Evolutionary conservation across 148 eudicot species (phyloP).

Genomic region (Tetragonia tetragonoides): DNA sequence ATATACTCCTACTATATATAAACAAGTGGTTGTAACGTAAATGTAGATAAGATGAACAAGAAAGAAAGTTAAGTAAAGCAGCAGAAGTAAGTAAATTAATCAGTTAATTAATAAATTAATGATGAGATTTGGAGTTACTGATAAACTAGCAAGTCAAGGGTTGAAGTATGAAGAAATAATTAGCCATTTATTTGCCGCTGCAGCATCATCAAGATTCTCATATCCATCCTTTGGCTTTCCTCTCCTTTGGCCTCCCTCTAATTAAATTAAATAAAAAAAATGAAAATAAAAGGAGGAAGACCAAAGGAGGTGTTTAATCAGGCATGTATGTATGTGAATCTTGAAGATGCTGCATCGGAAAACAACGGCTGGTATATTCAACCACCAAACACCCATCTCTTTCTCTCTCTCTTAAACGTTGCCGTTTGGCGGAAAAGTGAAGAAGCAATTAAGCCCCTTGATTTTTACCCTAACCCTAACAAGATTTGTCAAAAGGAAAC

Average conservation of each 20-base stretch:
- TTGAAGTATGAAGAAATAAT: neutral
- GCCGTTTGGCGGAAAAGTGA: neutral
- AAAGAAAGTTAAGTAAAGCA: no score
- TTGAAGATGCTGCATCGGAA: constrained; percentile 89
- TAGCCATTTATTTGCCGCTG: constrained; percentile 74
- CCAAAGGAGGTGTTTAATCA: constrained; percentile 1
- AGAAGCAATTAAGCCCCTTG: no score
- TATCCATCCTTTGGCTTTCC: constrained; percentile 24
- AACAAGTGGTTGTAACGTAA: no score
- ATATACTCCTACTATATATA: no score
- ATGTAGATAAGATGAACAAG: no score
- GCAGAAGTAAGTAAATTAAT: no score
- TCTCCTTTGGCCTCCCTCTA: neutral
- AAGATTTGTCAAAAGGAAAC: neutral
- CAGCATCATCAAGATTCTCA: constrained; percentile 99
- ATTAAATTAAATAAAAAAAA: neutral
- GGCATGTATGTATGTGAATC: constrained; percentile 55
- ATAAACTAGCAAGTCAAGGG: no score
- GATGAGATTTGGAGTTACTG: no score
- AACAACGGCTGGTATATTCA: constrained; percentile 42
- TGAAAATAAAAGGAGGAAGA: neutral
- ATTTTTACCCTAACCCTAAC: constrained; percentile 36
- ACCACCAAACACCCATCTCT: no score
- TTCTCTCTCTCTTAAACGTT: neutral
- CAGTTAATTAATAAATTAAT: no score